Evolutionary conservation across 2,329 filamentous ascomycete genomes (phyloP), one percentile per base, ranked within the genome.

Genomic region (Trichophyton simii): DNA sequence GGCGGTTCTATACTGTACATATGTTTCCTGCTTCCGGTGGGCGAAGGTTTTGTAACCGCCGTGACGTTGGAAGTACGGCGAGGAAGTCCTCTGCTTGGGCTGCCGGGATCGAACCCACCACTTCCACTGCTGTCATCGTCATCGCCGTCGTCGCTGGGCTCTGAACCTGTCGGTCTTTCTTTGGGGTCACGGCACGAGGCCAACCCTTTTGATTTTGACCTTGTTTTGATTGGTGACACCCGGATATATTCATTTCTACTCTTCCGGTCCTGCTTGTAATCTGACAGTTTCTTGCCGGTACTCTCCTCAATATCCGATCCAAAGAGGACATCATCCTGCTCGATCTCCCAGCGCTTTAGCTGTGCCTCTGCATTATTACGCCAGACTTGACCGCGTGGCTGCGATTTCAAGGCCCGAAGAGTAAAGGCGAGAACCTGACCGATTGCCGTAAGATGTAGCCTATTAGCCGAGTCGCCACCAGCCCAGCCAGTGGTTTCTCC

Each of bases 351-450:
- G 11, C 13, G 62, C 41, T 68, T 28, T 31, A 72, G 60, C 31
- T 60, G 48, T 9, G 13, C 20, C 4, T 34, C 28, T 18, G 64
- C 65, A 28, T 50, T 41, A 11, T 58, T 46, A 28, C 63, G 61
- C 70, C 68, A 71, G 57, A 52, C 42, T 22, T 65, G 62, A 60
- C 59, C 55, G 36, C 55, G 62, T 11, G 58, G 64, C 48, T 54
- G 57, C 28, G 63, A 66, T 57, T 62, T 42, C 50, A 73, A 57
- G 41, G 70, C 68, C 34, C 62, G 63, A 13, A 73, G 62, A 58
- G 67, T 68, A 61, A 73, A 73, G 20, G 68, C 68, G 1, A 72
- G 57, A 25, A 72, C 63, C 63, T 73, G 69, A 18, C 67, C 67
- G 13, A 72, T 63, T 2, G 69, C 68, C 20, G 70, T 73, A 9